These are phyloP conservation scores for Fusarium tuaranense DNA, from an alignment of 2,329 filamentous ascomycete species.

Conservation along the genomic window DNA sequence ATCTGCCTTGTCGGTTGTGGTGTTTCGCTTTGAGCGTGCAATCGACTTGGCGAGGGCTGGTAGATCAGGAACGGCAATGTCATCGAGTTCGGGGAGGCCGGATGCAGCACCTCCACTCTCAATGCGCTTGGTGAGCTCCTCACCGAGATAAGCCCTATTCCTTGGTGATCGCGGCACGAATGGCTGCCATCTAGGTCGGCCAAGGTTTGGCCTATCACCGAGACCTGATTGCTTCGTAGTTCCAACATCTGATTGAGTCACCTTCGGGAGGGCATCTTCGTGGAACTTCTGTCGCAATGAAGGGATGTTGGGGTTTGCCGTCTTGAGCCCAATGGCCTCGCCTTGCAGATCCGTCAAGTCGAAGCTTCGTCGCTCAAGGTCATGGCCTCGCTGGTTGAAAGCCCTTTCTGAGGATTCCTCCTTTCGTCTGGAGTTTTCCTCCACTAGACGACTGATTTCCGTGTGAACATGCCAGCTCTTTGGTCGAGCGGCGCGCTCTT, in stretches of 20 bases:
- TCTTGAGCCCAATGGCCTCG: slow-evolving; percentile 33
- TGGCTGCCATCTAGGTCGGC: slow-evolving; percentile 54
- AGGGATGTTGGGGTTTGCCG: slow-evolving; percentile 32
- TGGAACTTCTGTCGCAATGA: slow-evolving; percentile 52
- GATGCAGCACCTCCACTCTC: slow-evolving; percentile 44
- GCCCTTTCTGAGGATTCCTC: not conserved
- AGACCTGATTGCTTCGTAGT: slow-evolving; percentile 28
- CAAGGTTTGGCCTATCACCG: slow-evolving; percentile 44
- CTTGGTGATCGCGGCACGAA: slow-evolving; percentile 56
- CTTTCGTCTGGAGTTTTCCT: slow-evolving; percentile 14
- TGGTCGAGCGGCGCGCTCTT: slow-evolving; percentile 37
- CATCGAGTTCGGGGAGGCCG: slow-evolving; percentile 37
- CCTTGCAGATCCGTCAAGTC: slow-evolving; percentile 40
- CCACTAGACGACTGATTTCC: slow-evolving; percentile 24
- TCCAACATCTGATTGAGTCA: slow-evolving; percentile 29
- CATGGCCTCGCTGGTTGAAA: slow-evolving; percentile 8
- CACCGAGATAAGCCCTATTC: slow-evolving; percentile 52
- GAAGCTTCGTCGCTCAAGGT: slow-evolving; percentile 42
- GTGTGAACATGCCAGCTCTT: slow-evolving; percentile 47
- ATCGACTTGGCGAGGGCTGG: slow-evolving; percentile 43
- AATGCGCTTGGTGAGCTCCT: slow-evolving; percentile 48
- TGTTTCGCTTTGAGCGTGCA: slow-evolving; percentile 27
- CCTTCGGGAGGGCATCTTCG: slow-evolving; percentile 41
- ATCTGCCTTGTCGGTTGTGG: slow-evolving; percentile 42
- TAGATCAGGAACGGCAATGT: slow-evolving; percentile 43